These are phyloP conservation scores for Boechera retrofracta DNA, from an alignment of 345 rosid species.

Conservation along the genomic window DNA sequence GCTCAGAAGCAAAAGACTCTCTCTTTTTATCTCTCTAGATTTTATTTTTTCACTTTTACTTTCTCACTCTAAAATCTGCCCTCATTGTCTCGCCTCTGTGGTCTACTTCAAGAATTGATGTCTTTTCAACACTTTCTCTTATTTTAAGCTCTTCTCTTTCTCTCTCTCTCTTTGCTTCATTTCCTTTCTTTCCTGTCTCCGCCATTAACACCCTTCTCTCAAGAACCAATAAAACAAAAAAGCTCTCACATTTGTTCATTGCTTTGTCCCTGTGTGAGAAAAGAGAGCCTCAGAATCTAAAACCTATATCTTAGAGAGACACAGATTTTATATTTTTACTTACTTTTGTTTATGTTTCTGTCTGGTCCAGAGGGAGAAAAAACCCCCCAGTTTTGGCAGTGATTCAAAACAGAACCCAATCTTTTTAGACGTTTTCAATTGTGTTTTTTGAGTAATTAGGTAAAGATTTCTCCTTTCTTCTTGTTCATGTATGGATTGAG, in stretches of 20 bases:
- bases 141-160: conserved; percentile 50
- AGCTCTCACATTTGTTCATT: conserved; percentile 41
- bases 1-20: conserved; percentile 7
- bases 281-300: conserved; percentile 7
- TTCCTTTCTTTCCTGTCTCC: conserved; percentile 9
- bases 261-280: conserved; percentile 17
- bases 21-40: conserved; percentile 33
- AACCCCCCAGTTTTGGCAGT: conserved; percentile 3
- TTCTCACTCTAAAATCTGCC: conserved; percentile 41
- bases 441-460: conserved; percentile 6
- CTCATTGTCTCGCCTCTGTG: conserved; percentile 65
- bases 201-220: conserved; percentile 45
- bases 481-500: conserved; percentile 30
- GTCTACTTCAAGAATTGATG: conserved; percentile 70
- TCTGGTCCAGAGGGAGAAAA: conserved; percentile 21
- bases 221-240: conserved; percentile 15
- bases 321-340: conserved; percentile 1
- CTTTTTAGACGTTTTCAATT: too few relatives aligned
- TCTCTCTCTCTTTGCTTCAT: conserved; percentile 32
- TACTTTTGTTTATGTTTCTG: conserved; percentile 15
- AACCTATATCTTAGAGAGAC: conserved; percentile 25
- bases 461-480: conserved; percentile 20
- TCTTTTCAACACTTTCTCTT: conserved; percentile 70
- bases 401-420: conserved; percentile 17
- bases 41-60: conserved; percentile 28